phyloP scores from a whole-genome alignment of 73 alveolate genomes.

The Breviolum minutum region DNA sequence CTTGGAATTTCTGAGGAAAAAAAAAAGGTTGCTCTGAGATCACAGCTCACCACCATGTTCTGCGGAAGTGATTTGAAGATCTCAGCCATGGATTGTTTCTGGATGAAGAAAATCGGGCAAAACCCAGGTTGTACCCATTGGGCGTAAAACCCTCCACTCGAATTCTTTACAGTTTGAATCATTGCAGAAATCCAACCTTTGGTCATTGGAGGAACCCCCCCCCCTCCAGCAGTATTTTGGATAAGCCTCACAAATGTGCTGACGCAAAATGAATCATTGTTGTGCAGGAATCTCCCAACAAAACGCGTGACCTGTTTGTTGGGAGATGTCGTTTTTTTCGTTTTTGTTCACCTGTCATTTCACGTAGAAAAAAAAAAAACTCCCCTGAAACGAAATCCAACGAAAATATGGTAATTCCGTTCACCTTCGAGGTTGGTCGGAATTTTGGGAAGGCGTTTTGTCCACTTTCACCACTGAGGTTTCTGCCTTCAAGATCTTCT shows the following conservation, averaged over 20 bases:
- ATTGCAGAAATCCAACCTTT: neutral
- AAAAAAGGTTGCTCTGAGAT: neutral
- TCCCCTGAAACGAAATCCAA: neutral
- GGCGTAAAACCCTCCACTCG: neutral
- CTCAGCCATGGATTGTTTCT: neutral
- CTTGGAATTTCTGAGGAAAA: too few relatives aligned
- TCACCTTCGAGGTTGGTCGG: neutral
- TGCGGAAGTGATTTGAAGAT: slow-evolving; percentile 90
- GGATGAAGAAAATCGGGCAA: neutral
- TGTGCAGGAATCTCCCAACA: too few relatives aligned
- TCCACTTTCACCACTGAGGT: neutral
- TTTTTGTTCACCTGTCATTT: too few relatives aligned
- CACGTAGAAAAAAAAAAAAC: neutral
- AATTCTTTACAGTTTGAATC: too few relatives aligned
- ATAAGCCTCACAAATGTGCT: too few relatives aligned
- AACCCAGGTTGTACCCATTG: neutral
- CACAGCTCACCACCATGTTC: slow-evolving; percentile 52
- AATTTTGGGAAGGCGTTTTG: neutral
- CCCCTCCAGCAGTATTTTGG: too few relatives aligned
- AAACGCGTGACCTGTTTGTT: too few relatives aligned
- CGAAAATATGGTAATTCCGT: neutral
- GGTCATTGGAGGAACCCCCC: neutral
- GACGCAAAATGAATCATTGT: too few relatives aligned
- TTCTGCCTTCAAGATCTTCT: slow-evolving; percentile 56
- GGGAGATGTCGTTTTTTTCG: too few relatives aligned